Conservation (phyloP, 305 asterid genomes). For the Petunia hybrid region DNA sequence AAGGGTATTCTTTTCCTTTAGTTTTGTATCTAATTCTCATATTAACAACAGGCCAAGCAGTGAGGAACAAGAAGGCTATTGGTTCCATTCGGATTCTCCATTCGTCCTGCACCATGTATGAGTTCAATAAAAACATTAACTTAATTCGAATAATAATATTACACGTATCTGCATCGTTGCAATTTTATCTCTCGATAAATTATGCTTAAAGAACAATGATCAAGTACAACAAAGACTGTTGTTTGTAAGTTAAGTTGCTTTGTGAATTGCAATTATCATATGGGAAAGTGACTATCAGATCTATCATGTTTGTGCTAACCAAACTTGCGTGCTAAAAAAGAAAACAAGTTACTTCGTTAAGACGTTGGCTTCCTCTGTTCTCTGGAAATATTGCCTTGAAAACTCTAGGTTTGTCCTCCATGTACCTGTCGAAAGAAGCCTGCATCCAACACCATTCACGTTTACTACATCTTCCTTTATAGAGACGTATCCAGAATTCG, state of each 20-base stretch:
- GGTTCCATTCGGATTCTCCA: slow-evolving; percentile 35
- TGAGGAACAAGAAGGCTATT: slow-evolving; percentile 22
- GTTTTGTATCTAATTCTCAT: slow-evolving; percentile 33
- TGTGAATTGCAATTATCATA: background rate
- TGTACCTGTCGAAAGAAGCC: slow-evolving; percentile 32
- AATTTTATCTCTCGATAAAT: background rate
- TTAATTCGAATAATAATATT: background rate
- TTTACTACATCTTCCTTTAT: too few relatives aligned
- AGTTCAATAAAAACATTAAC: background rate
- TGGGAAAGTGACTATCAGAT: background rate
- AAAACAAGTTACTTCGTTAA: slow-evolving; percentile 24
- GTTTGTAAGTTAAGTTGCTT: background rate
- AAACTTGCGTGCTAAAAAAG: background rate
- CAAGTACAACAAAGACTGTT: background rate
- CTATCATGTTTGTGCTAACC: background rate
- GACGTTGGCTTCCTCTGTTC: slow-evolving; percentile 29
- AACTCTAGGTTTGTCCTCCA: slow-evolving; percentile 32
- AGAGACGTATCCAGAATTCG: background rate
- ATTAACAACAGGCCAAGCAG: slow-evolving; percentile 26
- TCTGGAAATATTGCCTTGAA: slow-evolving; percentile 28
- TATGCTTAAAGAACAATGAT: background rate
- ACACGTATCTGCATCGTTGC: background rate
- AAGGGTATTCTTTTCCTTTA: slow-evolving; percentile 30
- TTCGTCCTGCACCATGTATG: slow-evolving; percentile 25
- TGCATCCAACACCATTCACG: background rate